Evolutionary conservation across 148 eudicot genomes (phyloP).

Genomic region (Cornus suecica): DNA sequence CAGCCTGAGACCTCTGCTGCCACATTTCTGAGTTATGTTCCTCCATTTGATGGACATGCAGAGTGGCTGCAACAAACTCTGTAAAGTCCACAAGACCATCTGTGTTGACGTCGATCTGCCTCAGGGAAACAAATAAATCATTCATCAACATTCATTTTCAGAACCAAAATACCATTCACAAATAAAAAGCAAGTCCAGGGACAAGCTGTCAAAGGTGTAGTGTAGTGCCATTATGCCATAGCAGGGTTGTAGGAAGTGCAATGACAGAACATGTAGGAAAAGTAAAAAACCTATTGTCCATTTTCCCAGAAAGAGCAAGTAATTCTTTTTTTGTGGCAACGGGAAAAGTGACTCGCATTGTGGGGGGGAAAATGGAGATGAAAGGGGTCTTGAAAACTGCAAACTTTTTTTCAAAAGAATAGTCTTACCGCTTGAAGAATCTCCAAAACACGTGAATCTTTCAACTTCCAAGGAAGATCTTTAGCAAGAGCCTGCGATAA

Average conservation of each 20-base stretch:
- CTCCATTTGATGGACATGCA: slow-evolving; percentile 88
- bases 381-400: not conserved
- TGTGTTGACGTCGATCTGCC: slow-evolving; percentile 91
- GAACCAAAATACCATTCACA: not conserved
- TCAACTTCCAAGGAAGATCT: slow-evolving; percentile 90
- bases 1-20: slow-evolving; percentile 79
- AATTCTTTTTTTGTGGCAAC: not conserved
- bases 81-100: slow-evolving; percentile 91
- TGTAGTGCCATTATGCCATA: no score
- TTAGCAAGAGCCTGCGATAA: slow-evolving; percentile 81
- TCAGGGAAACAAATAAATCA: slow-evolving; percentile 10
- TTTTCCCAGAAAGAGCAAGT: not conserved
- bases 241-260: not conserved
- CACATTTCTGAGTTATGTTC: slow-evolving; percentile 82
- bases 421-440: slow-evolving; percentile 86
- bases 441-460: slow-evolving; percentile 81
- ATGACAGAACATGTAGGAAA: not conserved
- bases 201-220: not conserved
- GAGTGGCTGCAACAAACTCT: slow-evolving; percentile 93
- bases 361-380: not conserved
- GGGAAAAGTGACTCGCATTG: not conserved
- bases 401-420: not conserved
- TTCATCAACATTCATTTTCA: not conserved
- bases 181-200: not conserved
- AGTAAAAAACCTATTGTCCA: not conserved